phyloP scores from a whole-genome alignment of 2,329 filamentous ascomycete genomes.

The Neofusicoccum kwambonambiense region DNA sequence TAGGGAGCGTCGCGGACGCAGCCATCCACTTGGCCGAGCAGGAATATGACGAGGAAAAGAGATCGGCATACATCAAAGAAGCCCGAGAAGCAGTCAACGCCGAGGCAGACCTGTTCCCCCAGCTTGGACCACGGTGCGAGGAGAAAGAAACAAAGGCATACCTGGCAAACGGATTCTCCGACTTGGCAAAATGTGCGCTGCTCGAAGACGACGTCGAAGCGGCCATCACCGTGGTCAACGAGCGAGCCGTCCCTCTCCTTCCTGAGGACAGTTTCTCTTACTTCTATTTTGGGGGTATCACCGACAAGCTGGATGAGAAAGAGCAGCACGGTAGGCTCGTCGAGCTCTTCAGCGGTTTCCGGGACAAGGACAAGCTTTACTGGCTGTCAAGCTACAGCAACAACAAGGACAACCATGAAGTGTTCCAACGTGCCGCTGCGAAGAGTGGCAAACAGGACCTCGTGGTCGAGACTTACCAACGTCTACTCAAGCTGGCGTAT shows the following conservation, averaged over 20 bases:
- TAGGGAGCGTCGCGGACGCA: neutral
- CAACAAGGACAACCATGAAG: neutral
- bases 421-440: neutral
- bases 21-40: neutral
- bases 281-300: conserved; percentile 17
- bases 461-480: neutral
- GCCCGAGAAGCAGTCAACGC: neutral
- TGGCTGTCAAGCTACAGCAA: neutral
- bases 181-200: neutral
- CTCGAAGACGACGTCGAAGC: neutral
- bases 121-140: neutral
- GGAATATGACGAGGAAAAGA: neutral
- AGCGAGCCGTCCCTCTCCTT: neutral
- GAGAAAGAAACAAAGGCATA: neutral
- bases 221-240: conserved; percentile 15
- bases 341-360: neutral
- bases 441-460: neutral
- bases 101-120: neutral
- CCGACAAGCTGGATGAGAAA: conserved; percentile 16
- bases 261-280: neutral
- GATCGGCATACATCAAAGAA: neutral
- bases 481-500: neutral
- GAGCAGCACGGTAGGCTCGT: neutral
- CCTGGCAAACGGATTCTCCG: neutral
- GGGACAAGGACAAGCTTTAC: neutral